Base-by-base conservation (phyloP, 768 basidiomycete genomes). In the Russula earlei region DNA sequence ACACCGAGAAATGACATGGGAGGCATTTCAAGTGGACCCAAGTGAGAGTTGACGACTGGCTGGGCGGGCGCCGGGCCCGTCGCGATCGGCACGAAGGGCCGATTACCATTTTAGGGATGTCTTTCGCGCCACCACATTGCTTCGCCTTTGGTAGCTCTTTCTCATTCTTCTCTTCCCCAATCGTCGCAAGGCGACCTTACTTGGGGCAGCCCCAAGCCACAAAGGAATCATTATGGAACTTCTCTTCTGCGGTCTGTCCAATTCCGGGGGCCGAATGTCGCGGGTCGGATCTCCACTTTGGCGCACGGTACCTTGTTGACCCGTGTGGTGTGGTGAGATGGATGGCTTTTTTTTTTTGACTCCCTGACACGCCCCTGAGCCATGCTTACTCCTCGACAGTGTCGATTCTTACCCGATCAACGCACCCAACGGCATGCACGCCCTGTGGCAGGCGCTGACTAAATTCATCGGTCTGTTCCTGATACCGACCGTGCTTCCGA, bases 1-100 rank as follows among this genome's bases (percentile, higher is more conserved):
- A 82, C 64, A 17, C 89, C 89, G 22, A 75, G 75, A 61, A 91
- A 78, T 15, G 82, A 71, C 81, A 90, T 83, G 25, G 89, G 87
- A 34, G 87, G 84, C 87, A 90, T 90, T 8, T 60, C 68, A 37
- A 51, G 44, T 20, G 31, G 48, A 43, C 38, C 12, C 11, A 14
- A n/a, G 19, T 41, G 40, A 33, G 31, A 33, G 34, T 9, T 15
- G 34, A 36, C 15, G 34, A 36, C 34, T 7, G 15, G 38, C 15
- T 19, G 38, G 19, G 38, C 2, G n/a, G 14, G 7, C 38, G 38
- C 15, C n/a, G 10, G 10, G 29, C 34, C 9, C 1, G 34, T 36
- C 4, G 34, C 10, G 29, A 9, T 10, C 29, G 29, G 29, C 29
- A 31, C 29, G 29, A 31, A 31, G 29, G 29, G 29, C 29, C 29